Evolutionary conservation across 805 yeast species (phyloP), one percentile per base, ranked within the genome.

Genomic region (Yarrowia hollandica): DNA sequence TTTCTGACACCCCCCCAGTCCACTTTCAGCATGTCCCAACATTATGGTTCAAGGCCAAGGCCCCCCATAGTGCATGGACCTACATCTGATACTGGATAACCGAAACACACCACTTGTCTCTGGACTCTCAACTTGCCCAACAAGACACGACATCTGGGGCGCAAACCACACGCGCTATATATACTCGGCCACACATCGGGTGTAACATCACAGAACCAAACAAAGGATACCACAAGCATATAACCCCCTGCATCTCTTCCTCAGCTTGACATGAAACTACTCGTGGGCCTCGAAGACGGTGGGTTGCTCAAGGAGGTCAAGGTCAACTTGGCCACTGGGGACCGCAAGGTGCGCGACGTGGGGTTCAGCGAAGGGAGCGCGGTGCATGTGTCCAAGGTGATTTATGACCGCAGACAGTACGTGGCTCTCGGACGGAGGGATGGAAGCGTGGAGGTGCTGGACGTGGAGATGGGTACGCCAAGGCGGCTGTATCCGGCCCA

Each of bases 351-450:
- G 26, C 30, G 39, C 8, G 25, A 33, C 55, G 39, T 48, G 39
- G 55, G 55, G 10, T 48, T 48, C 39, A 48, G 30, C 16, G 39
- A 30, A 10, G 57, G 58, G 2, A 34, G 44, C 21, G 58, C 58
- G n/a, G 58, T 52, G 10, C 44, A 52, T 18, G 58, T 52, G n/a
- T 25, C 44, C 19, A 23, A 35, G 15, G 44, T 37, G 15, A 35
- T 52, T 35, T 52, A 52, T 26, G 44, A 52, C 35, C 3, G n/a
- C 4, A 35, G 58, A 26, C 58, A 52, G 26, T 52, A 52, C 44
- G 26, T 52, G 18, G 58, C 58, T 26, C 44, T 52, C 34, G 58
- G 58, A 26, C 42, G 58, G 35, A 52, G 58, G 35, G 58, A 52
- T 18, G 58, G 58, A 25, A 35, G 44, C 8, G 44, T 52, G 42